Percentiles rank a stretch among this genome's conserved stretches.
Evolutionary conservation across 305 asterid species (phyloP).

Genomic region (Fraxinus latifolia): DNA sequence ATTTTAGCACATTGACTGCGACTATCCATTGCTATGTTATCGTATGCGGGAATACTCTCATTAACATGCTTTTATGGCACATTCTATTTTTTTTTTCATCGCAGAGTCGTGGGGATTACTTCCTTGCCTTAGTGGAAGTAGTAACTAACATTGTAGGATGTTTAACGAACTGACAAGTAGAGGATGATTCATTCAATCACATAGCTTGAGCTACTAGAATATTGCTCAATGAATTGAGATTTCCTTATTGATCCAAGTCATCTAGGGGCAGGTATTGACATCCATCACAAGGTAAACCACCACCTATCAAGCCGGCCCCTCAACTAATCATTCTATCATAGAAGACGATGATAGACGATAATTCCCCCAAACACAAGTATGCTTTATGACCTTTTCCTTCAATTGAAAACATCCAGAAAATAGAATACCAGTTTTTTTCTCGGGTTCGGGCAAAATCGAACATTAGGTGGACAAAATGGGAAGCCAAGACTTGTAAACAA

Average conservation of each 20-base stretch:
- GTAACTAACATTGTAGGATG: neutral
- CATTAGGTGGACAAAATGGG: neutral
- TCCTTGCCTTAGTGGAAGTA: neutral
- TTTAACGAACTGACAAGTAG: neutral
- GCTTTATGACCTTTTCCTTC: neutral
- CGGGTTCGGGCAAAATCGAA: neutral
- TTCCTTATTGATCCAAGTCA: neutral
- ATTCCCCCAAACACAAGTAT: neutral
- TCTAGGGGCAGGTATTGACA: neutral
- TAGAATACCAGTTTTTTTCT: neutral
- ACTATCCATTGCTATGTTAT: neutral
- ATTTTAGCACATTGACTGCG: neutral
- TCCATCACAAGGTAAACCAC: neutral
- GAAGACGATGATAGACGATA: neutral
- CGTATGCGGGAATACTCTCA: neutral
- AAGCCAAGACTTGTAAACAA: neutral
- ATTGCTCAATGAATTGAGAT: neutral
- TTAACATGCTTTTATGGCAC: neutral
- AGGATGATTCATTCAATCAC: neutral
- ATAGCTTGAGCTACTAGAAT: neutral
- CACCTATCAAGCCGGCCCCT: neutral
- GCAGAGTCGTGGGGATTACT: neutral
- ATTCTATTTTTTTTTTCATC: neutral
- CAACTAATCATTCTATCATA: neutral
- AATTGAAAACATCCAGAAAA: neutral